Conservation (phyloP, 257 asterid species). For the Sherardia arvensis region DNA sequence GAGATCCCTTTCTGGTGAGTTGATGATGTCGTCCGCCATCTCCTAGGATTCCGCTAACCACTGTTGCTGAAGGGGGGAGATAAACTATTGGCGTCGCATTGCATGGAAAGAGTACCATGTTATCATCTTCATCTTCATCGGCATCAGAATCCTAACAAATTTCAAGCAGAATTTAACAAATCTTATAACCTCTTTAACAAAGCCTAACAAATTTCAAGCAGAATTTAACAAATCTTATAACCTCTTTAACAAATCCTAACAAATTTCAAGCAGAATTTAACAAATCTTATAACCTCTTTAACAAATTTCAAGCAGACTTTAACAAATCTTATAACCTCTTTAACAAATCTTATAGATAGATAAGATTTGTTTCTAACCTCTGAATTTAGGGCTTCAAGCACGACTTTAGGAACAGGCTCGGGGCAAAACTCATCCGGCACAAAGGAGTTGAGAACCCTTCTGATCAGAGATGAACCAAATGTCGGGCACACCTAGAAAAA, state of each 20-base stretch:
- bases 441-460: constrained; percentile 56
- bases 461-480: constrained; percentile 49
- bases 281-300: too few relatives aligned
- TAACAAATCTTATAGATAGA: too few relatives aligned
- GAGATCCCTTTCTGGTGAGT: constrained; percentile 43
- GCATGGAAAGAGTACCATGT: constrained; percentile 47
- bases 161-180: not conserved
- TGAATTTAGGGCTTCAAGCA: constrained; percentile 55
- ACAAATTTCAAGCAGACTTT: too few relatives aligned
- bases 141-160: constrained; percentile 38
- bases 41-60: constrained; percentile 34
- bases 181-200: too few relatives aligned
- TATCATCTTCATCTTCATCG: constrained; percentile 40
- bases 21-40: constrained; percentile 26
- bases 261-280: too few relatives aligned
- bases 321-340: too few relatives aligned
- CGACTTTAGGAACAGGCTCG: constrained; percentile 55
- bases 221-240: too few relatives aligned
- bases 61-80: constrained; percentile 39
- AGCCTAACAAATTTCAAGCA: too few relatives aligned
- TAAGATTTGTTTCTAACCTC: constrained; percentile 33
- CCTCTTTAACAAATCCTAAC: too few relatives aligned
- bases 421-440: constrained; percentile 79
- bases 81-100: constrained; percentile 46
- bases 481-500: constrained; percentile 60